A percentile compares a stretch with the other conserved stretches of the same genome.
phyloP scores from a whole-genome alignment of 345 rosid genomes.

The Linum lewisii region DNA sequence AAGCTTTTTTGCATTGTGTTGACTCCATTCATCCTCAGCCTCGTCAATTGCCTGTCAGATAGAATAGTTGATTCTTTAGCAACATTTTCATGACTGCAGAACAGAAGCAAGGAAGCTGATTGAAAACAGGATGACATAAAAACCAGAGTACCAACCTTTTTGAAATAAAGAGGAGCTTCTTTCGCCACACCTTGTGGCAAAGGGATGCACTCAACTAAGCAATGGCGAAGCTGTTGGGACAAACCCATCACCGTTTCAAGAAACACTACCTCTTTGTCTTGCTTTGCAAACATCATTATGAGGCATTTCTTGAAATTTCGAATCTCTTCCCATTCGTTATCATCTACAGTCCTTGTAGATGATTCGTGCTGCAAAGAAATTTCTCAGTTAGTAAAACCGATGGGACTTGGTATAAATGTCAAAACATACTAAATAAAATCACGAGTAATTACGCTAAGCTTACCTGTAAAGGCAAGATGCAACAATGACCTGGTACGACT shows the following conservation, averaged over 20 bases:
- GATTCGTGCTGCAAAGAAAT: slow-evolving; percentile 57
- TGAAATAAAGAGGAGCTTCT: slow-evolving; percentile 78
- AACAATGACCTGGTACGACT: slow-evolving; percentile 82
- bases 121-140: not conserved
- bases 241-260: slow-evolving; percentile 82
- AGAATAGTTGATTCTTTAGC: slow-evolving; percentile 5
- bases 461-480: slow-evolving; percentile 84
- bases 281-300: slow-evolving; percentile 77
- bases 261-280: slow-evolving; percentile 72
- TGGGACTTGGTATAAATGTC: not conserved
- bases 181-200: slow-evolving; percentile 59
- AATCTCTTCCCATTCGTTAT: slow-evolving; percentile 79
- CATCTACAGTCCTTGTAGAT: slow-evolving; percentile 60
- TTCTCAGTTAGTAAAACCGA: not conserved
- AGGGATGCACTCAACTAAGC: slow-evolving; percentile 82
- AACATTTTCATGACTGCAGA: not conserved
- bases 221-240: slow-evolving; percentile 74
- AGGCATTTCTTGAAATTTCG: slow-evolving; percentile 91
- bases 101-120: not conserved
- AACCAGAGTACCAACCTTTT: slow-evolving; percentile 37
- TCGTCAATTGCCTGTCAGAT: slow-evolving; percentile 75
- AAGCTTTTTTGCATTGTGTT: slow-evolving; percentile 86
- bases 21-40: slow-evolving; percentile 99
- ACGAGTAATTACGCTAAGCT: not conserved
- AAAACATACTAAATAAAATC: not conserved